These are phyloP conservation scores for Chenopodium berlandieri DNA, from an alignment of 148 eudicot species.

Conservation along the genomic window DNA sequence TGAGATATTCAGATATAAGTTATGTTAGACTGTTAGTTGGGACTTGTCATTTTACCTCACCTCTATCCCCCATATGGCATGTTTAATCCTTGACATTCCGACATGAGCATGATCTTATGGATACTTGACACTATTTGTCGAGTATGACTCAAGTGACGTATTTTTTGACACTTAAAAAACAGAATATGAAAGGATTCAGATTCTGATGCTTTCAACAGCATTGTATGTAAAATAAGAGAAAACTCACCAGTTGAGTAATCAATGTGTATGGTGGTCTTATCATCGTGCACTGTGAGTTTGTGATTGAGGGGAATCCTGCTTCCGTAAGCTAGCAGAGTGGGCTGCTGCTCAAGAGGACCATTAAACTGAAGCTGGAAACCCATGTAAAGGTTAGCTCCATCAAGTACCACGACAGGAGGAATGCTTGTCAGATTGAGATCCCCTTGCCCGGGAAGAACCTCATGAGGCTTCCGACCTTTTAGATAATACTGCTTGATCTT, in stretches of 20 bases:
- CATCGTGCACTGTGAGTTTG: constrained; percentile 66
- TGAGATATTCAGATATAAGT: no score
- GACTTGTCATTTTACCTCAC: no score
- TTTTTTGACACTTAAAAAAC: no score
- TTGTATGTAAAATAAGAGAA: background rate
- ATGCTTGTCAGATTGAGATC: constrained; percentile 65
- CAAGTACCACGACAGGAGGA: constrained; percentile 63
- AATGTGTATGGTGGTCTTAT: constrained; percentile 53
- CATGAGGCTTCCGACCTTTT: constrained; percentile 49
- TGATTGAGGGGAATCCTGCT: constrained; percentile 65
- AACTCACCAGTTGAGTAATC: constrained; percentile 70
- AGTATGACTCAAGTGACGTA: no score
- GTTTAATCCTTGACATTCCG: no score
- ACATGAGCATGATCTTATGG: no score
- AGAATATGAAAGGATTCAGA: background rate
- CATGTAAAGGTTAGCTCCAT: constrained; percentile 67
- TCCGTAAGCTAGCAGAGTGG: constrained; percentile 69
- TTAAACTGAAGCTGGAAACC: constrained; percentile 74
- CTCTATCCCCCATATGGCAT: no score
- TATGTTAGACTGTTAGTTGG: no score
- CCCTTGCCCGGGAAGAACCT: constrained; percentile 65
- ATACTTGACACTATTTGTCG: no score
- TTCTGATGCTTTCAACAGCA: background rate
- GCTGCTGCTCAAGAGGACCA: constrained; percentile 51
- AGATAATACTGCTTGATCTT: constrained; percentile 64